phyloP scores from a whole-genome alignment of 2,329 filamentous ascomycete species.

The Tolypocladium ovalisporum region DNA sequence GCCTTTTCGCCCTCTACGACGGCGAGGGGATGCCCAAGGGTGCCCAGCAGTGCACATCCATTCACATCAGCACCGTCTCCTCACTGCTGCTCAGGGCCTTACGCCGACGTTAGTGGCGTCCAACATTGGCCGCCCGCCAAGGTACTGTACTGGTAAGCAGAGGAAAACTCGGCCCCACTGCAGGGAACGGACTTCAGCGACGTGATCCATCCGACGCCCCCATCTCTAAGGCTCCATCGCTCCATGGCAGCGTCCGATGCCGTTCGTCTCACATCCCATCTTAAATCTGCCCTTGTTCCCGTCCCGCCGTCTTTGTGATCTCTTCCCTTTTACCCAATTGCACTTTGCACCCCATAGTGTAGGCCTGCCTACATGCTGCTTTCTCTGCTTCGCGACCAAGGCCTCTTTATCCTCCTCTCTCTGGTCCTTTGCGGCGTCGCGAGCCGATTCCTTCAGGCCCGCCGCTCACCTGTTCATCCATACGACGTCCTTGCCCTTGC shows the following conservation, averaged over 20 bases:
- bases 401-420: neutral
- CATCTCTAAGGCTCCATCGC: neutral
- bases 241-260: neutral
- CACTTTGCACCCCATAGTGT: neutral
- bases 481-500: neutral
- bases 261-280: neutral
- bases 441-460: neutral
- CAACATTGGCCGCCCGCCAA: neutral
- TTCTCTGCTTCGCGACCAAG: neutral
- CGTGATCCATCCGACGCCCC: neutral
- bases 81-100: too few relatives aligned
- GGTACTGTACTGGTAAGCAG: too few relatives aligned
- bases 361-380: neutral
- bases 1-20: neutral
- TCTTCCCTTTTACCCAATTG: neutral
- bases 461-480: neutral
- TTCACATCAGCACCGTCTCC: neutral
- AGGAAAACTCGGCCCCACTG: neutral
- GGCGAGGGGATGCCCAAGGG: too few relatives aligned
- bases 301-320: neutral
- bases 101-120: neutral
- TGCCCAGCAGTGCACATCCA: too few relatives aligned
- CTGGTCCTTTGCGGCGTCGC: neutral
- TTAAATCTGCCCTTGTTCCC: neutral
- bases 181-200: neutral